Evolutionary conservation across 139 green algal genomes (phyloP).

Genomic region (Auxenochlorella pyrenoidosa): DNA sequence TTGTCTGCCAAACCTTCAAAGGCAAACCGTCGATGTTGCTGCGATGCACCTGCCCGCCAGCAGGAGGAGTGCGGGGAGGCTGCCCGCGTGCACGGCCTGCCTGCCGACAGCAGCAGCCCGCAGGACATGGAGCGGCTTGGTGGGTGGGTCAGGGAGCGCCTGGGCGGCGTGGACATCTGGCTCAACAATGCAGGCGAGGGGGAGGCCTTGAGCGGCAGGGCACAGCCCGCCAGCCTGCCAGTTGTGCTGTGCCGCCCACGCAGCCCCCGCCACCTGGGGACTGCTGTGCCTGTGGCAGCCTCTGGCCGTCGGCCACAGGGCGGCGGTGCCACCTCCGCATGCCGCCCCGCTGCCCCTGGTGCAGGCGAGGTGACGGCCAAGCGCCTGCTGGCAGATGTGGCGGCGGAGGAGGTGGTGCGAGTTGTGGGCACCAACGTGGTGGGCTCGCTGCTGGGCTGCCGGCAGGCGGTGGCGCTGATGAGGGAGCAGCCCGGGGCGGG

Average conservation of each 20-base stretch:
- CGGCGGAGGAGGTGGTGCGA: slow-evolving; percentile 44
- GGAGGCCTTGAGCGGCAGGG: too few relatives aligned
- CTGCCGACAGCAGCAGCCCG: slow-evolving; percentile 48
- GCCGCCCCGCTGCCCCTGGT: not conserved
- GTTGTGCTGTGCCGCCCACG: too few relatives aligned
- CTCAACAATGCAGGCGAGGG: slow-evolving; percentile 71
- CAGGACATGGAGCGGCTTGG: slow-evolving; percentile 46
- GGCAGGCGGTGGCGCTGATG: slow-evolving; percentile 63
- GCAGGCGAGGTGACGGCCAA: slow-evolving; percentile 64
- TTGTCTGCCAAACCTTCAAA: too few relatives aligned
- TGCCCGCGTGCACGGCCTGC: slow-evolving; percentile 20
- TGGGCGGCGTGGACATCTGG: slow-evolving; percentile 64
- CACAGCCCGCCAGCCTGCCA: too few relatives aligned
- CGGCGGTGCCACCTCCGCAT: not conserved
- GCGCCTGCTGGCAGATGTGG: slow-evolving; percentile 57
- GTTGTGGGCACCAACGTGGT: slow-evolving; percentile 67
- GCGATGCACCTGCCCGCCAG: slow-evolving; percentile 15
- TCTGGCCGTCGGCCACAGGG: too few relatives aligned
- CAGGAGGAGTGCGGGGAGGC: slow-evolving; percentile 20
- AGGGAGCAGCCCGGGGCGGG: slow-evolving; percentile 40
- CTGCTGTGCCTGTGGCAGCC: too few relatives aligned
- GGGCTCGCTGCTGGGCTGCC: slow-evolving; percentile 61
- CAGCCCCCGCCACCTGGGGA: too few relatives aligned
- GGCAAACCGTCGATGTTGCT: too few relatives aligned
- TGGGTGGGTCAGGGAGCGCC: slow-evolving; percentile 31